A percentile compares a stretch with the other conserved stretches of the same genome.
These are phyloP conservation scores for Pleurostoma richardsiae DNA, from an alignment of 2,329 filamentous ascomycete species.

Conservation along the genomic window DNA sequence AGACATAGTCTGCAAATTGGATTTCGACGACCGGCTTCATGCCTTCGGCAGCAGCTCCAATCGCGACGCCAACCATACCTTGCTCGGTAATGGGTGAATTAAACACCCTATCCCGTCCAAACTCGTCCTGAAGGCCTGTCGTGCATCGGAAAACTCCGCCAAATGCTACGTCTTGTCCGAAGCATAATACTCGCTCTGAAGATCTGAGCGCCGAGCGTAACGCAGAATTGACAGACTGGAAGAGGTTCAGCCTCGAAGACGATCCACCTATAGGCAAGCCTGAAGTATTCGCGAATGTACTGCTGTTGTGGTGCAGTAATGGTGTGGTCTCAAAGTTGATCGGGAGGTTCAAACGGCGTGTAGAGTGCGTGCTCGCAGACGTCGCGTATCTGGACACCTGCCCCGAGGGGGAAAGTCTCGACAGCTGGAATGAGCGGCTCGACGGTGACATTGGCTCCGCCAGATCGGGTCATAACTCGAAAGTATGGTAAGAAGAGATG, in stretches of 20 bases:
- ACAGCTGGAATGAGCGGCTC: no score
- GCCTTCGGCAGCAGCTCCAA: conserved; percentile 61
- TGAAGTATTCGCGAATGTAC: conserved; percentile 62
- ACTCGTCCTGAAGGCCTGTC: conserved; percentile 61
- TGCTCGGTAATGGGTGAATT: conserved; percentile 68
- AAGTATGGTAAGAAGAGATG: no score
- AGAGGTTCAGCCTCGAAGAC: conserved; percentile 87
- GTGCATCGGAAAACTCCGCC: conserved; percentile 67
- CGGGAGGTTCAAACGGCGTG: conserved; percentile 72
- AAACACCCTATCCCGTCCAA: conserved; percentile 65
- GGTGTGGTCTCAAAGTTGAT: conserved; percentile 82
- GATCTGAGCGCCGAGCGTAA: conserved; percentile 74
- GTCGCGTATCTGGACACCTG: no score
- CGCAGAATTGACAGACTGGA: conserved; percentile 89
- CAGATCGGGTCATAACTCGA: no score
- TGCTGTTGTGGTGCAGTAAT: conserved; percentile 74
- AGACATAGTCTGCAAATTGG: conserved; percentile 76
- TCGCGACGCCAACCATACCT: conserved; percentile 64
- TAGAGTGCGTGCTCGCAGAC: conserved; percentile 52
- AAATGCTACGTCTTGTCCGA: conserved; percentile 96
- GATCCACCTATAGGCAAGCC: conserved; percentile 67
- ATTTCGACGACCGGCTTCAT: conserved; percentile 67
- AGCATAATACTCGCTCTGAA: conserved; percentile 83
- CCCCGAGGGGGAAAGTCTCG: no score
- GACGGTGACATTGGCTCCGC: no score